Conservation (phyloP, 208 protist genomes). For the Blastocrithidia nonstop region DNA sequence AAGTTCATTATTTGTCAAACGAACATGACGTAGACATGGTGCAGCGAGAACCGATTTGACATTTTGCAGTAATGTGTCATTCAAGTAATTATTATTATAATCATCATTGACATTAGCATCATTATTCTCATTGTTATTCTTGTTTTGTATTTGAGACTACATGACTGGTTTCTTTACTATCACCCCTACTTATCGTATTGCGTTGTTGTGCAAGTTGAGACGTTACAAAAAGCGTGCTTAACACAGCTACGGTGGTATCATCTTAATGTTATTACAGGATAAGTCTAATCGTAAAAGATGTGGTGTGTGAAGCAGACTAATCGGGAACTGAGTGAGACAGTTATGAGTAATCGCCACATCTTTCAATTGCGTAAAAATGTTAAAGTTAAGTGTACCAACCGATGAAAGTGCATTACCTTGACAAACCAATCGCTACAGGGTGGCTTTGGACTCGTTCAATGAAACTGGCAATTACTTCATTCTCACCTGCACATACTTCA, state of each 20-base stretch:
- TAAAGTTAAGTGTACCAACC: slow-evolving; percentile 14
- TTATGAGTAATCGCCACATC: slow-evolving; percentile 43
- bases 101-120: neutral
- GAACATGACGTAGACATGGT: slow-evolving; percentile 37
- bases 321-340: slow-evolving; percentile 29
- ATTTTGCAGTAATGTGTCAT: neutral
- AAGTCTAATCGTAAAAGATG: slow-evolving; percentile 47
- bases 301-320: slow-evolving; percentile 35
- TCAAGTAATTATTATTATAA: neutral
- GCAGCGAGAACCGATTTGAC: slow-evolving; percentile 33
- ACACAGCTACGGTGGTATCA: slow-evolving; percentile 19
- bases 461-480: slow-evolving; percentile 5
- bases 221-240: slow-evolving; percentile 26
- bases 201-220: slow-evolving; percentile 50
- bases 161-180: neutral
- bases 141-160: neutral
- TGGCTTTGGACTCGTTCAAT: slow-evolving; percentile 11
- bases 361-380: slow-evolving; percentile 24
- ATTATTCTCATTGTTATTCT: neutral
- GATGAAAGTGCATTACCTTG: slow-evolving; percentile 22
- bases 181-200: slow-evolving; percentile 27
- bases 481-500: slow-evolving; percentile 5
- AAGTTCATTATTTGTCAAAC: slow-evolving; percentile 55
- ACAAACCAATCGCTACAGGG: slow-evolving; percentile 12
- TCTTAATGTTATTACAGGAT: slow-evolving; percentile 45